Evolutionary conservation across 2,329 filamentous ascomycete species (phyloP), one percentile per base, ranked within the genome.

Genomic region (Celoporthe dispersa): DNA sequence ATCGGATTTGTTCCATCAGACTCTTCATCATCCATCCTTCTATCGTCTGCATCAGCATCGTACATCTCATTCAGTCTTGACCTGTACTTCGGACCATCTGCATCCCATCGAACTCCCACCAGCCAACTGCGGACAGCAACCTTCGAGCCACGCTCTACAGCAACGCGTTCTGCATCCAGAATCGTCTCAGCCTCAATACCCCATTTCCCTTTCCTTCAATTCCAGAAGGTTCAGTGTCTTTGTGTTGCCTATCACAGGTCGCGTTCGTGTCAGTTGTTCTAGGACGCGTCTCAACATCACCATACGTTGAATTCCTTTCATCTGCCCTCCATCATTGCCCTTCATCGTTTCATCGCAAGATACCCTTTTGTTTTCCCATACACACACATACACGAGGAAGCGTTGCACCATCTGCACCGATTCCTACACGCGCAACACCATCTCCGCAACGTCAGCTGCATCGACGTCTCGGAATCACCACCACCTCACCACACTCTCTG

Each of bases 41-140:
- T 12, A 62, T 25, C 19, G 22, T 39, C 6, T 39, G 33, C 22
- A 9, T 41, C 19, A n/a, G 35, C 59, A 62, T 62, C 35, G 35
- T 62, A 62, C 59, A 28, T 28, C 25, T 44, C 4, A 12, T 55
- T 55, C 60, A 41, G 16, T 8, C 35, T 62, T 16, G 39, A 62
- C 28, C 7, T 62, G 60, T 22, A 35, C 19, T 11, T 48, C n/a
- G 51, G 5, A 28, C 64, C 35, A 48, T 37, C 31, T 16, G 22
- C 48, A 4, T 39, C 22, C 55, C 41, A 25, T 16, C 12, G 33
- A 53, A 6, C 25, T 22, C 48, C 48, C 39, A 19, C 14, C 33
- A 25, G 12, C 19, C 67, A n/a, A 48, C 67, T 41, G 57, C 60
- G 48, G n/a, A n/a, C 53, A 41, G 37, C 66, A 65, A 65, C 53